A percentile compares a stretch with the other conserved stretches of the same genome.
Evolutionary conservation across 2,329 filamentous ascomycete species (phyloP).

Genomic region (Tolypocladium pustulatum): DNA sequence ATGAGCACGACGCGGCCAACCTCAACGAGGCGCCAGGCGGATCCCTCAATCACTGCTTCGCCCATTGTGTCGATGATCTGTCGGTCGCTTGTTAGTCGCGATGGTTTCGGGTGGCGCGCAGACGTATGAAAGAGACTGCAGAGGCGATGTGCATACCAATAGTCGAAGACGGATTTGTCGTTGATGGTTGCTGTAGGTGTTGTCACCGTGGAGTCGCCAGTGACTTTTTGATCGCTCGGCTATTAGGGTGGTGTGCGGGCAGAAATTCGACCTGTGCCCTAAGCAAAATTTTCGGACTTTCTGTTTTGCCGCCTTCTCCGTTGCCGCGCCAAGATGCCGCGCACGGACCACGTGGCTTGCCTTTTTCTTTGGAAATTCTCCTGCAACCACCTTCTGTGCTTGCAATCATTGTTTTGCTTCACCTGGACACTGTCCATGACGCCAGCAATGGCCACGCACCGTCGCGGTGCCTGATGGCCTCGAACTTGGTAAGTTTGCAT

Average conservation of each 20-base stretch:
- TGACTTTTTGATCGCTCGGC: slow-evolving; percentile 30
- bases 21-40: slow-evolving; percentile 93
- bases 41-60: slow-evolving; percentile 71
- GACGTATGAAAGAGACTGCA: slow-evolving; percentile 7
- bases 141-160: slow-evolving; percentile 25
- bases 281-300: slow-evolving; percentile 24
- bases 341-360: slow-evolving; percentile 6
- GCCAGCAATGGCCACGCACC: not conserved
- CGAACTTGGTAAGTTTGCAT: slow-evolving; percentile 17
- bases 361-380: slow-evolving; percentile 1
- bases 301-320: slow-evolving; percentile 13
- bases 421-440: not conserved
- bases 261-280: slow-evolving; percentile 31
- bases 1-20: slow-evolving; percentile 95
- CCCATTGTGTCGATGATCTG: slow-evolving; percentile 64
- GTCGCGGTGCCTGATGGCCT: not conserved
- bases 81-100: slow-evolving; percentile 20
- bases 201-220: slow-evolving; percentile 25
- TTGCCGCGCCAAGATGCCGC: not conserved
- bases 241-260: slow-evolving; percentile 28
- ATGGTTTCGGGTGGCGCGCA: slow-evolving; percentile 12
- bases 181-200: slow-evolving; percentile 26
- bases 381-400: not conserved
- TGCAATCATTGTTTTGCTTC: not conserved
- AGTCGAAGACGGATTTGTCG: slow-evolving; percentile 26